Conservation (phyloP, 148 eudicot genomes). For the Rhododendron griersonianum region DNA sequence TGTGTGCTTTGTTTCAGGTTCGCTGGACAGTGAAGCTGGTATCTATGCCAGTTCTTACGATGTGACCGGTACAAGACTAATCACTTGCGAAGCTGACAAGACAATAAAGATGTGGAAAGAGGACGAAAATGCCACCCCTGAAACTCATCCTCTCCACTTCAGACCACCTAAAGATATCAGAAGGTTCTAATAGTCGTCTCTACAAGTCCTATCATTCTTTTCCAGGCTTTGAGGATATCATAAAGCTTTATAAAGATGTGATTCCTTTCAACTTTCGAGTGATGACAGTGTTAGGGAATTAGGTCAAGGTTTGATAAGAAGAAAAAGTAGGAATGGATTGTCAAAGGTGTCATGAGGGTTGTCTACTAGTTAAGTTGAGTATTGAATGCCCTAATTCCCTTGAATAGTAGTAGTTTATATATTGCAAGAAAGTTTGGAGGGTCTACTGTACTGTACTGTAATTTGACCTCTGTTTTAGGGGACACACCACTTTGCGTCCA, state of each 20-base stretch:
- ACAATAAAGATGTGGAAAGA: constrained; percentile 99
- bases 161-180: constrained; percentile 95
- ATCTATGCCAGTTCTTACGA: constrained; percentile 78
- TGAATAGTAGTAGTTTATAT: background rate
- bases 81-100: constrained; percentile 97
- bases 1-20: constrained; percentile 40
- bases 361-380: background rate
- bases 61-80: constrained; percentile 72
- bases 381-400: background rate
- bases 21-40: constrained; percentile 94
- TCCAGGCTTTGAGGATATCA: background rate
- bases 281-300: background rate
- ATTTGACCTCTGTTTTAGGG: background rate
- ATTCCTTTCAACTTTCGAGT: background rate
- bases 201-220: too few relatives aligned
- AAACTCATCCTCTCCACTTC: constrained; percentile 85
- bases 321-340: background rate
- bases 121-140: constrained; percentile 89
- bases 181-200: constrained; percentile 42
- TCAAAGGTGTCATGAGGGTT: background rate
- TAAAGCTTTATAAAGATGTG: background rate
- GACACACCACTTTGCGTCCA: background rate
- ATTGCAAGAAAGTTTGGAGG: background rate
- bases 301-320: background rate
- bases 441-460: background rate